Evolutionary conservation across 2,329 filamentous ascomycete species (phyloP).

Genomic region (Taxawa tesnikishii): DNA sequence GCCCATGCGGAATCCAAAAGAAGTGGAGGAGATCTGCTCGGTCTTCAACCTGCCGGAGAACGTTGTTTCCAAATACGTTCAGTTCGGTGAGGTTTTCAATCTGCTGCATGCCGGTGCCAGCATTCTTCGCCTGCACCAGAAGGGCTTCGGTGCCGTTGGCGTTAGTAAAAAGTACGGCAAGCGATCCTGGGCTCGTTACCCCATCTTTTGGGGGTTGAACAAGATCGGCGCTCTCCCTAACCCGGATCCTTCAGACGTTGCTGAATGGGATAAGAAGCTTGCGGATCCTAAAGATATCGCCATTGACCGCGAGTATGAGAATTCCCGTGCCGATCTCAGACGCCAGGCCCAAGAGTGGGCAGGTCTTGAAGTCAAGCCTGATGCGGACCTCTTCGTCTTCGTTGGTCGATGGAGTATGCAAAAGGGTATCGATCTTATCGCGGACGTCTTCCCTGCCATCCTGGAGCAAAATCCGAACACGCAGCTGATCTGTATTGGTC

Average conservation of each 20-base stretch:
- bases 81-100: conserved; percentile 59
- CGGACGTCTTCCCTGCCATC: conserved; percentile 52
- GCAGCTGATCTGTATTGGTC: conserved; percentile 52
- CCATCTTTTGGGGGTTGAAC: conserved; percentile 56
- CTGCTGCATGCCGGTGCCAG: conserved; percentile 54
- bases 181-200: conserved; percentile 52
- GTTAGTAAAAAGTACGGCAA: conserved; percentile 59
- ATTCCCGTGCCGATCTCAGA: conserved; percentile 39
- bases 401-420: conserved; percentile 59
- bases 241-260: conserved; percentile 53
- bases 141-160: conserved; percentile 55
- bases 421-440: conserved; percentile 57
- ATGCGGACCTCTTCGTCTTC: conserved; percentile 55
- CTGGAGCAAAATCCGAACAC: conserved; percentile 47
- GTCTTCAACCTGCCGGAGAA: conserved; percentile 51
- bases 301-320: conserved; percentile 44
- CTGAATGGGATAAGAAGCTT: conserved; percentile 44
- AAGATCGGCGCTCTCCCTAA: conserved; percentile 53
- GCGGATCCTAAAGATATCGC: conserved; percentile 36
- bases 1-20: conserved; percentile 51
- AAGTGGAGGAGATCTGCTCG: conserved; percentile 50
- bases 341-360: conserved; percentile 57
- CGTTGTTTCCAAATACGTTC: conserved; percentile 47
- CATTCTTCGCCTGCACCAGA: conserved; percentile 54
- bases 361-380: conserved; percentile 46